A percentile compares a stretch with the other conserved stretches of the same genome.
These are phyloP conservation scores for Linanthus parryae DNA, from an alignment of 148 eudicot genomes.

Conservation along the genomic window DNA sequence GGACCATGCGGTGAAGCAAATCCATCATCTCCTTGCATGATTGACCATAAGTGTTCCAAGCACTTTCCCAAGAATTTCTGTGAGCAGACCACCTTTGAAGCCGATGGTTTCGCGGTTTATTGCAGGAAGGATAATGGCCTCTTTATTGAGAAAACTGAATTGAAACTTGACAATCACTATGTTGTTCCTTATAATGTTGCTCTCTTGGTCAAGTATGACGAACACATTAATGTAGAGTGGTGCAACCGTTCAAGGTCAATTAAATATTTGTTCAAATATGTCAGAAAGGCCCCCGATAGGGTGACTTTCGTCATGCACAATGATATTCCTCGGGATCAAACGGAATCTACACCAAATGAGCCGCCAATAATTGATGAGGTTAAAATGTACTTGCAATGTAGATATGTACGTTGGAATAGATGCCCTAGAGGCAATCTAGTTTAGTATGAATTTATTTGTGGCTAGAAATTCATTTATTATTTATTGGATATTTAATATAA, in stretches of 20 bases:
- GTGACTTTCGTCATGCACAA: not conserved
- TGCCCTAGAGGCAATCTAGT: no score
- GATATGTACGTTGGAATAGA: no score
- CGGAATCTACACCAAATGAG: not conserved
- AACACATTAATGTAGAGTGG: slow-evolving; percentile 5
- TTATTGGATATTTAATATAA: no score
- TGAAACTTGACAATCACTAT: not conserved
- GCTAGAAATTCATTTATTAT: no score
- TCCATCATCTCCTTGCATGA: not conserved
- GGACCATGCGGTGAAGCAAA: not conserved
- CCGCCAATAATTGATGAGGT: not conserved
- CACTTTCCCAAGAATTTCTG: not conserved
- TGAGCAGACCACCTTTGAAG: not conserved
- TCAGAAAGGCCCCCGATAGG: not conserved
- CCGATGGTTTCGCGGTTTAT: not conserved
- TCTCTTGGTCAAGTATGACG: not conserved
- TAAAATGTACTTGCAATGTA: slow-evolving; percentile 1
- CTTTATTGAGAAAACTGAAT: not conserved
- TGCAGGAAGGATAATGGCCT: not conserved
- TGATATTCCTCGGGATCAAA: not conserved
- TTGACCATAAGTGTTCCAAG: not conserved
- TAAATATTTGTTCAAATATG: not conserved
- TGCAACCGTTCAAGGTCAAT: not conserved
- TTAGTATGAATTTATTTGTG: no score
- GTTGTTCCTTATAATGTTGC: not conserved